Base-by-base conservation (phyloP, 129 eudicot genomes). In the Pulicaria dysenterica region DNA sequence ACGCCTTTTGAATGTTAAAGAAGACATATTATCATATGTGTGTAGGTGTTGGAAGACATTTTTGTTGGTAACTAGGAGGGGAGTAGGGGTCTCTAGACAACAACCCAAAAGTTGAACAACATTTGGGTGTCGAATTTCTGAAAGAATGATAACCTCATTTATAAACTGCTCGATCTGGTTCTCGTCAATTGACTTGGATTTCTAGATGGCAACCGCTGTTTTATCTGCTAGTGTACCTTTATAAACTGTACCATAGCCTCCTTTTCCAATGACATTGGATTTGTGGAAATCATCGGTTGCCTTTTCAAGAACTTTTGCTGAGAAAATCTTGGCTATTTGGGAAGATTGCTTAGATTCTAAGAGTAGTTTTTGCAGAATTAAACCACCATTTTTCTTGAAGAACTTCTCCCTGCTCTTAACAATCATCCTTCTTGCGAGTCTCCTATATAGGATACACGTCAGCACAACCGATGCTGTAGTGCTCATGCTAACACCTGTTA, bases 91-190 rank as follows among this genome's bases (percentile, higher is more conserved):
- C 42, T 79, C 79, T 40, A 73, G 58, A 7, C 79, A 73, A 59
- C 83, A 73, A 11, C 77, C 82, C 67, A 71, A 54, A 16, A 70
- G 73, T 54, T 17, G 53, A 6, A 78, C 73, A 2, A 78, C 42
- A 62, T 69, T 78, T 9, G 77, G 76, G 51, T 78, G 82, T 13
- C 45, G 36, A 54, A 63, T 78, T 70, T 78, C 77, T 3, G 82
- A 78, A 7, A 78, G 53, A 19, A 78, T 70, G 72, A 78, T 78
- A 37, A 78, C 77, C 72, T 63, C 77, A 41, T 78, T 78, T 34
- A 71, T 72, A 64, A 78, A 78, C 14, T 78, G 73, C 60, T 78
- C 77, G 4, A 78, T 78, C 15, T 71, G 77, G 51, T 5, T 61
- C 3, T 71, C 34, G n/a, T 77, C 81, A 49, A 77, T 77, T 0